phyloP scores from a whole-genome alignment of 1,284 basidiomycete species.

The Takashimella koratensis region DNA sequence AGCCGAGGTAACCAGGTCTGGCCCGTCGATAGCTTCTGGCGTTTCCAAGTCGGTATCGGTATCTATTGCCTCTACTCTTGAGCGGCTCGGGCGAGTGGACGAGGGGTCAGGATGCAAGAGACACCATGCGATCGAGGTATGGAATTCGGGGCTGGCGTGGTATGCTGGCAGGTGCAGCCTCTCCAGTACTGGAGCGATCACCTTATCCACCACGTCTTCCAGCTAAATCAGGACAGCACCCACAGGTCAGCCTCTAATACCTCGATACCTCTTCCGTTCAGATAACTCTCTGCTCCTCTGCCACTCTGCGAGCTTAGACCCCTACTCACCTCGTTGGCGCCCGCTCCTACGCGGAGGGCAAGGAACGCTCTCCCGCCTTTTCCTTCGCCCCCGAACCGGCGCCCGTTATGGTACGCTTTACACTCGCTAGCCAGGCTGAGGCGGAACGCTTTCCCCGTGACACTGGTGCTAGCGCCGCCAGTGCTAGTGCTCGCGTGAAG shows the following conservation, averaged over 20 bases:
- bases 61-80: too few species aligned
- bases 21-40: too few species aligned
- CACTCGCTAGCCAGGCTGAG: constrained; percentile 25
- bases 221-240: too few species aligned
- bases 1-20: not conserved
- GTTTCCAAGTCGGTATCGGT: too few species aligned
- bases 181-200: constrained; percentile 32
- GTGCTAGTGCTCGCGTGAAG: not conserved
- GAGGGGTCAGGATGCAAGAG: constrained; percentile 14
- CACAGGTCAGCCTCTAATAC: too few species aligned
- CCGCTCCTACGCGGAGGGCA: constrained; percentile 43
- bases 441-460: constrained; percentile 5
- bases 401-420: constrained; percentile 32
- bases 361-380: constrained; percentile 41
- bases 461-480: not conserved
- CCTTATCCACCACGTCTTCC: constrained; percentile 20
- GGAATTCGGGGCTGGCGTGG: constrained; percentile 43
- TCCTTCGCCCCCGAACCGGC: constrained; percentile 21
- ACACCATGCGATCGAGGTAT: constrained; percentile 46
- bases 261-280: too few species aligned
- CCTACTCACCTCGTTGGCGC: constrained; percentile 27
- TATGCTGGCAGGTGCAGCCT: constrained; percentile 38
- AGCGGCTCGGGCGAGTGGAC: too few species aligned
- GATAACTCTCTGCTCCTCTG: too few species aligned
- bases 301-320: not conserved